Evolutionary conservation across 768 basidiomycete genomes (phyloP).

Genomic region (Cantharellus anzutake): DNA sequence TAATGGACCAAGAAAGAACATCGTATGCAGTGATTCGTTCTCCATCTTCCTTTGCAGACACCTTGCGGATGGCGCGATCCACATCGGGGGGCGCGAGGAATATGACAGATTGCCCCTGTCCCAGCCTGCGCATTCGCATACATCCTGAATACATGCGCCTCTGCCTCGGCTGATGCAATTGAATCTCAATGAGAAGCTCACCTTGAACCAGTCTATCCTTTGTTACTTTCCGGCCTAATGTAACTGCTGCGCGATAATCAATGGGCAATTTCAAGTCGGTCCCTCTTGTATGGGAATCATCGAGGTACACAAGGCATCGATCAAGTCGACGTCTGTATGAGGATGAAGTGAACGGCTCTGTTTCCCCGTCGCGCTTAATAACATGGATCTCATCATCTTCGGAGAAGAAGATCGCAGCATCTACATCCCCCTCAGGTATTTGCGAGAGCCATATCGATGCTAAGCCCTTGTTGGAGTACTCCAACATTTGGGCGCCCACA

Average conservation of each 20-base stretch:
- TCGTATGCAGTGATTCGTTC: slow-evolving; percentile 10
- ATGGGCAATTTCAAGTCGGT: slow-evolving; percentile 2
- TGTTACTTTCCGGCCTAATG: slow-evolving; percentile 11
- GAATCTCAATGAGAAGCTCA: slow-evolving; percentile 8
- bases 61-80: slow-evolving; percentile 16
- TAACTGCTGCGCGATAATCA: background rate
- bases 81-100: slow-evolving; percentile 30
- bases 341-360: background rate
- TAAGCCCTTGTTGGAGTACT: background rate
- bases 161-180: background rate
- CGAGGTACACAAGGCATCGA: slow-evolving; percentile 2
- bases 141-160: slow-evolving; percentile 20
- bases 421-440: slow-evolving; percentile 5
- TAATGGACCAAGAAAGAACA: slow-evolving; percentile 13
- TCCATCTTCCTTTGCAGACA: background rate
- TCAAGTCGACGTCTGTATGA: background rate
- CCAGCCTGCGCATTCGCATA: slow-evolving; percentile 35
- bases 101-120: slow-evolving; percentile 27
- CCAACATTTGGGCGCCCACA: slow-evolving; percentile 3
- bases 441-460: background rate
- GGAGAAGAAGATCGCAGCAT: background rate
- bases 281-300: slow-evolving; percentile 3
- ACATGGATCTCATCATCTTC: background rate
- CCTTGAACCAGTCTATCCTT: slow-evolving; percentile 37
- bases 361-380: background rate